Evolutionary conservation across 495 filamentous ascomycete species (phyloP).

Genomic region (Pyrenopolyporus hunteri): DNA sequence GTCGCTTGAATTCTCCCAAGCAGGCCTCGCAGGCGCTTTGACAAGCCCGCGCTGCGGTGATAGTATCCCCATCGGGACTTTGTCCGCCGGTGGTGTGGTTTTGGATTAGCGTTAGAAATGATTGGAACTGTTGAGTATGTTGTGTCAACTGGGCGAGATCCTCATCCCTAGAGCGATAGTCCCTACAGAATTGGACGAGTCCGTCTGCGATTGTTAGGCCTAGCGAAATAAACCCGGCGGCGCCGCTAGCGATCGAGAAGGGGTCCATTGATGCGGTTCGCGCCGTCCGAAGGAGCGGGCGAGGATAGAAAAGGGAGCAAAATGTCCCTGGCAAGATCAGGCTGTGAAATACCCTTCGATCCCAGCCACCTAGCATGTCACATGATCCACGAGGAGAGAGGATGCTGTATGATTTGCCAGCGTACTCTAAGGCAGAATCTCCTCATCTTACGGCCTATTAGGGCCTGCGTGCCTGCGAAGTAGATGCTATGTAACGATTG

Average conservation of each 20-base stretch:
- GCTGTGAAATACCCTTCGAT: too few relatives aligned
- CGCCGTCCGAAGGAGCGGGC: too few relatives aligned
- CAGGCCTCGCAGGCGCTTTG: slow-evolving; percentile 14
- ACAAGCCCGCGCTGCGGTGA: slow-evolving; percentile 3
- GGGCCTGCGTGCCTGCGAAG: too few relatives aligned
- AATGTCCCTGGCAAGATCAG: too few relatives aligned
- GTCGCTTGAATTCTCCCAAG: slow-evolving; percentile 10
- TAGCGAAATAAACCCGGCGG: slow-evolving; percentile 15
- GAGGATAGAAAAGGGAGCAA: too few relatives aligned
- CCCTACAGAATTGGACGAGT: slow-evolving; percentile 14
- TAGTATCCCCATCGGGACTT: neutral
- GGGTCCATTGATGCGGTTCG: neutral
- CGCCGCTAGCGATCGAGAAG: slow-evolving; percentile 3
- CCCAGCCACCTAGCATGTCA: too few relatives aligned
- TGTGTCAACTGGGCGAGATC: slow-evolving; percentile 3
- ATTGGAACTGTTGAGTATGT: slow-evolving; percentile 18
- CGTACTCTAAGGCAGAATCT: too few relatives aligned
- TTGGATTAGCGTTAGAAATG: neutral
- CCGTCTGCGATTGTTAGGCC: slow-evolving; percentile 10
- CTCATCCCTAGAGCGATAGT: slow-evolving; percentile 6
- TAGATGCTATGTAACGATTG: too few relatives aligned
- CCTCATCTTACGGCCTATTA: too few relatives aligned
- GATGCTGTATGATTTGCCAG: too few relatives aligned
- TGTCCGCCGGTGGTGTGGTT: neutral
- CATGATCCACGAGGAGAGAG: too few relatives aligned